Evolutionary conservation across 495 filamentous ascomycete genomes (phyloP), one percentile per base, ranked within the genome.

Genomic region (Acidiella bohemica): DNA sequence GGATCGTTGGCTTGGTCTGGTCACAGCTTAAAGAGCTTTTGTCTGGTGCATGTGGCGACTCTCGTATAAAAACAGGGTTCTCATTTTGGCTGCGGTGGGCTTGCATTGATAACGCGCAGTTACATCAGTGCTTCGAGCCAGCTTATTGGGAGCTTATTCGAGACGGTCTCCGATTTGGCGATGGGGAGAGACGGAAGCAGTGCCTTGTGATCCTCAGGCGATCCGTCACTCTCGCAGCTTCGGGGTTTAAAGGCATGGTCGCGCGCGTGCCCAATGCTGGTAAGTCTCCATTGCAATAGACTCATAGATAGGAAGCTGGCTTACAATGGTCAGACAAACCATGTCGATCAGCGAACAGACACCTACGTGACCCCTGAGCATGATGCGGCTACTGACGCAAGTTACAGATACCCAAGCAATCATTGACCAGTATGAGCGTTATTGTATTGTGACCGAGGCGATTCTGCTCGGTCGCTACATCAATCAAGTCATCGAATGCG

Each of bases 91-190:
- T 50, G 5, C 20, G 47, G 5, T 41, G 30, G 25, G 28, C 20
- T 4, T 17, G 2, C 22, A 35, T 13, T 5, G 12, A 22, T 4
- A 12, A 11, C 13, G 34, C 7, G 1, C 12, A 10, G 27, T 14
- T 44, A 3, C 17, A 31, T 3, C 8, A n/a, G 7, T 32, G 4
- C 22, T 23, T 44, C 4, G 17, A 57, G 1, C 40, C 50, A 18
- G 26, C 50, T 9, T 68, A 68, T 33, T 68, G 65, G 65, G 25
- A 32, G 12, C 42, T 58, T 10, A 40, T 68, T n/a, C 59, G 53
- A 36, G 26, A 50, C 17, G 61, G 65, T 1, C 54, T 68, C 9
- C 45, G 56, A 18, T 39, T 38, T 12, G 65, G 65, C 0, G 61
- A 56, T 38, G 49, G 41, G 2, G 65, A 67, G 41, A 59, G 59